These are phyloP conservation scores for Backusella parvicylindrica DNA, from an alignment of 192 early-diverging fungal genomes.

Conservation along the genomic window DNA sequence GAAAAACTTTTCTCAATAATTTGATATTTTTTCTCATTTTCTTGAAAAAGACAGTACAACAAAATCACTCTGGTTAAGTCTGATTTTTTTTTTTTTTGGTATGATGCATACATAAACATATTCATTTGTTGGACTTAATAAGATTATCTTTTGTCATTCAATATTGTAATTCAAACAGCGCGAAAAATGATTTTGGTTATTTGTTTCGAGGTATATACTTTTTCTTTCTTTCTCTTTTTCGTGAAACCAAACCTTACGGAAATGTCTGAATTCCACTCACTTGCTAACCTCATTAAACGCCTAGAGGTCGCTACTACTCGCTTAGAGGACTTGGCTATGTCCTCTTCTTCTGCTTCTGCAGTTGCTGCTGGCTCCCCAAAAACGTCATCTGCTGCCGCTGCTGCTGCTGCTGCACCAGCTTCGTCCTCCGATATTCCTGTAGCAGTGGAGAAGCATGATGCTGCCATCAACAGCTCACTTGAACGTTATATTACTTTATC, in stretches of 20 bases:
- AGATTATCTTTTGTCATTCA: too few species aligned
- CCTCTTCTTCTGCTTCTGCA: conserved; percentile 43
- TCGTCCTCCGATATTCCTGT: conserved; percentile 33
- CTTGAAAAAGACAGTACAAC: too few species aligned
- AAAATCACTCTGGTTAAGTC: too few species aligned
- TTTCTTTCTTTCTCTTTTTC: neutral
- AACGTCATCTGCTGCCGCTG: conserved; percentile 35
- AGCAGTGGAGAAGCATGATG: conserved; percentile 54
- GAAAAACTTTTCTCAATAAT: too few species aligned
- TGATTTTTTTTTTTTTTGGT: too few species aligned
- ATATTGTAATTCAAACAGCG: neutral
- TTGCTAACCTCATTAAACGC: conserved; percentile 79
- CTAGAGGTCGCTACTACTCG: conserved; percentile 89
- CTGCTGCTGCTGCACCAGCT: conserved; percentile 21
- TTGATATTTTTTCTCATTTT: too few species aligned
- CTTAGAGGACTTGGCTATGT: conserved; percentile 80
- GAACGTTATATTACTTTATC: conserved; percentile 48
- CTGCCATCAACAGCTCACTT: conserved; percentile 41
- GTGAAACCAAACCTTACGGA: conserved; percentile 4
- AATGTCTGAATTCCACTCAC: conserved; percentile 54
- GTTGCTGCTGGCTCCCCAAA: conserved; percentile 36
- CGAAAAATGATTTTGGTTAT: neutral
- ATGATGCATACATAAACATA: too few species aligned
- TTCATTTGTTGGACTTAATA: too few species aligned
- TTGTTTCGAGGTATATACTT: neutral